Evolutionary conservation across 1,284 basidiomycete genomes (phyloP), one percentile per base, ranked within the genome.

Genomic region (Amylostereum chailletii): DNA sequence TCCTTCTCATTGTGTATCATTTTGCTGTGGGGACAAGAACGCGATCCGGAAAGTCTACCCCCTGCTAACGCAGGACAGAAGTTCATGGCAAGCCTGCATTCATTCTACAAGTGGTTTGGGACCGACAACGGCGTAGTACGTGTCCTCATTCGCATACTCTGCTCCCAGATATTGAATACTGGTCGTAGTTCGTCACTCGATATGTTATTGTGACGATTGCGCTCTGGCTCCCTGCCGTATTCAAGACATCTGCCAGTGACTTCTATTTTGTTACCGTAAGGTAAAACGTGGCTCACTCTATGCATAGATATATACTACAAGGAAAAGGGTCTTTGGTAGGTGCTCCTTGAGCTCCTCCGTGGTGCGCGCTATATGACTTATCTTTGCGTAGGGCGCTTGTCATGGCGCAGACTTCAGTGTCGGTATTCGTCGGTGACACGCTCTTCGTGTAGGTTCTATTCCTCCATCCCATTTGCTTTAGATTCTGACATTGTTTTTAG

Each of bases 351-450:
- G 4, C 5, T 41, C 19, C 8, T 26, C 46, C 9, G 3, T 43
- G 45, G 46, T 47, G n/a, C 38, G 3, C n/a, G 4, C 9, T n/a
- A 34, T 19, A 6, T 45, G 29, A 31, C 31, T 30, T 7, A 33
- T 2, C 8, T 36, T 26, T 26, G 43, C 3, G 5, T 45, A 72
- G 81, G 81, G 81, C 79, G 2, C 61, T 83, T 49, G 82, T 84
- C 60, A 85, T 83, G 79, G 72, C 78, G 0, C 82, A 85, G 57
- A 81, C 77, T 0, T 78, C 78, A 1, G 56, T 86, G 45, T 81
- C 77, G 40, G 71, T 84, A 7, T 81, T 75, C 52, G 72, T 75
- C 0, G 79, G 79, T 6, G 81, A 85, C 57, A 81, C 83, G 57
- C 71, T 85, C 9, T 71, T 65, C 56, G 72, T 72, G 64, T 78